Evolutionary conservation across 78 protist species (phyloP).

Genomic region (Dictyostelium brefeldianum): DNA sequence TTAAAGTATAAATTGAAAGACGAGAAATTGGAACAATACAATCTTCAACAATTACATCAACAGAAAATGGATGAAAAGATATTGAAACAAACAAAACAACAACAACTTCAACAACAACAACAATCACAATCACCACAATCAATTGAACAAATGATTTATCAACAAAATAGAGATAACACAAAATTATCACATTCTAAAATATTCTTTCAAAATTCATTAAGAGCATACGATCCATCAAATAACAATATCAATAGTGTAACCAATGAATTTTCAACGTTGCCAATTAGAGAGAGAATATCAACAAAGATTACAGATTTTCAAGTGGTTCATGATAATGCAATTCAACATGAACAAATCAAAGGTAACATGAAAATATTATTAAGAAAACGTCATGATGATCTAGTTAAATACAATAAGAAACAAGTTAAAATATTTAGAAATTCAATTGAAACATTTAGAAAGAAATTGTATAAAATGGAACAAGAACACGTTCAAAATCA

Average conservation of each 20-base stretch:
- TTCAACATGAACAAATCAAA: neutral
- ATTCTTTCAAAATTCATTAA: slow-evolving; percentile 23
- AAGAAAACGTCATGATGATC: neutral
- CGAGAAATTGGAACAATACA: neutral
- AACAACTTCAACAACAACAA: neutral
- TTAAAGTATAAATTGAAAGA: slow-evolving; percentile 2
- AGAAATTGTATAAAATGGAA: slow-evolving; percentile 22
- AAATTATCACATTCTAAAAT: slow-evolving; percentile 1
- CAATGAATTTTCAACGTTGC: neutral
- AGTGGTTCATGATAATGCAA: slow-evolving; percentile 4
- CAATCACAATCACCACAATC: neutral
- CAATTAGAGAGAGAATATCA: slow-evolving; percentile 8
- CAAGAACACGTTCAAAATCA: neutral
- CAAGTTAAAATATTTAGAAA: slow-evolving; percentile 8
- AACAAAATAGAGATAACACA: neutral
- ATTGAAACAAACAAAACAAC: neutral
- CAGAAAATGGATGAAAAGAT: neutral
- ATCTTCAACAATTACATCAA: neutral
- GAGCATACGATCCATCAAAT: neutral
- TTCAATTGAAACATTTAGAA: slow-evolving; percentile 32
- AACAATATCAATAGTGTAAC: neutral
- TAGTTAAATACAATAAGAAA: slow-evolving; percentile 11
- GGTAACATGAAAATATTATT: neutral
- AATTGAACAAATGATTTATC: slow-evolving; percentile 6
- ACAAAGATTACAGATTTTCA: slow-evolving; percentile 21